Conservation (phyloP, 2,329 filamentous ascomycete species). For the Chrysosphaeria jannelii region DNA sequence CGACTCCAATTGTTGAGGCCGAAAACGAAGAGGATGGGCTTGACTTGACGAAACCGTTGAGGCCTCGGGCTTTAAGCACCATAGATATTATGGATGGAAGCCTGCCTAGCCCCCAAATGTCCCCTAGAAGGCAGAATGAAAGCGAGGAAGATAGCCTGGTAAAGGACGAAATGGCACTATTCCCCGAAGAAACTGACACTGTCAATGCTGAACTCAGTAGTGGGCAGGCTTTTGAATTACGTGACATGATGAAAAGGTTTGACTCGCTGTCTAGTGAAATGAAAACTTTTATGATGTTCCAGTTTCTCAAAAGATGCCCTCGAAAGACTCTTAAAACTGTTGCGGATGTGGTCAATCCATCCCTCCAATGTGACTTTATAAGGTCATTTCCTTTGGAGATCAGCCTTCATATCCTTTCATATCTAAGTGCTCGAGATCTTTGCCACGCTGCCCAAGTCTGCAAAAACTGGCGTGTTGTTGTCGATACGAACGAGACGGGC, state of each 20-base stretch:
- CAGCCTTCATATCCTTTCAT: slow-evolving; percentile 61
- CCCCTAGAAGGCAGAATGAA: slow-evolving; percentile 31
- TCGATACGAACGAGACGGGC: slow-evolving; percentile 77
- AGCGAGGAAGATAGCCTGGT: slow-evolving; percentile 16
- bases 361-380: slow-evolving; percentile 81
- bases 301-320: slow-evolving; percentile 64
- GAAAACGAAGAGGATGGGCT: slow-evolving; percentile 25
- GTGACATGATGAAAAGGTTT: slow-evolving; percentile 62
- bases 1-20: slow-evolving; percentile 44
- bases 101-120: slow-evolving; percentile 78
- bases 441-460: slow-evolving; percentile 82
- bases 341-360: slow-evolving; percentile 72
- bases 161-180: slow-evolving; percentile 3
- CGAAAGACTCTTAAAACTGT: slow-evolving; percentile 73
- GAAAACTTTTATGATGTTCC: slow-evolving; percentile 92
- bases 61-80: slow-evolving; percentile 24
- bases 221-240: slow-evolving; percentile 47
- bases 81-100: slow-evolving; percentile 62
- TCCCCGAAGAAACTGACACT: background rate
- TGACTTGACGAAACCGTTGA: background rate
- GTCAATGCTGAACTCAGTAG: slow-evolving; percentile 4
- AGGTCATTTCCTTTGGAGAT: slow-evolving; percentile 60
- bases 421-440: slow-evolving; percentile 59
- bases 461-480: slow-evolving; percentile 69
- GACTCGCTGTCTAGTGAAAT: slow-evolving; percentile 73